Evolutionary conservation across 768 basidiomycete species (phyloP).

Genomic region (Boletus vermiculosoides): DNA sequence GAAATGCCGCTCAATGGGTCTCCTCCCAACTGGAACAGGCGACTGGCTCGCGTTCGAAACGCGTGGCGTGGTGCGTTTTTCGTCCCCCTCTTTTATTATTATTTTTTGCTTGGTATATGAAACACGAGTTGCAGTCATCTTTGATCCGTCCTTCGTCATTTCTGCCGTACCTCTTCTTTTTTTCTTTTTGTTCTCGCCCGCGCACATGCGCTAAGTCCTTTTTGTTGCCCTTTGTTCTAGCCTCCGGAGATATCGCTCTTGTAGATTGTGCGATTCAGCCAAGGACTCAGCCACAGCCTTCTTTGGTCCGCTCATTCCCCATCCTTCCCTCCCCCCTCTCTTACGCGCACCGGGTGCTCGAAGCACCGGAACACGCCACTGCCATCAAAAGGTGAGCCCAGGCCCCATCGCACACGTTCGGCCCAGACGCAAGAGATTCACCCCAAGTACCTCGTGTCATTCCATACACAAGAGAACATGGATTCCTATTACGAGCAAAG

Average conservation of each 20-base stretch:
- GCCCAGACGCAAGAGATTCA: slow-evolving; percentile 2
- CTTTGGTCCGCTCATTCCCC: neutral
- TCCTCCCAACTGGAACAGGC: slow-evolving; percentile 85
- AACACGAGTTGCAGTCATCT: neutral
- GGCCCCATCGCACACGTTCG: neutral
- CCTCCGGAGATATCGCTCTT: slow-evolving; percentile 46
- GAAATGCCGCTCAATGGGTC: slow-evolving; percentile 92
- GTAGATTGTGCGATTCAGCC: slow-evolving; percentile 6
- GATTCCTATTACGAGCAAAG: slow-evolving; percentile 21
- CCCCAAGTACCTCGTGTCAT: slow-evolving; percentile 15
- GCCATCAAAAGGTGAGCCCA: neutral
- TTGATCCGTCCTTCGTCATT: no score
- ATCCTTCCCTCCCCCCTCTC: neutral
- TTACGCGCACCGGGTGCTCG: neutral
- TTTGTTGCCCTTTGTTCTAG: slow-evolving; percentile 23
- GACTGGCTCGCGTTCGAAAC: slow-evolving; percentile 96
- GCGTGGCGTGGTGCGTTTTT: slow-evolving; percentile 51
- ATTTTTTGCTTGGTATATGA: neutral
- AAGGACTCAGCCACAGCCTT: neutral
- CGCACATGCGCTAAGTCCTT: neutral
- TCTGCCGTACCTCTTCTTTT: neutral
- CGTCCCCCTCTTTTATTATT: no score
- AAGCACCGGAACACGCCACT: no score
- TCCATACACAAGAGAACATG: slow-evolving; percentile 13
- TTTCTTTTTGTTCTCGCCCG: neutral